Conservation (phyloP, 345 rosid species). For the Psidium guajava region DNA sequence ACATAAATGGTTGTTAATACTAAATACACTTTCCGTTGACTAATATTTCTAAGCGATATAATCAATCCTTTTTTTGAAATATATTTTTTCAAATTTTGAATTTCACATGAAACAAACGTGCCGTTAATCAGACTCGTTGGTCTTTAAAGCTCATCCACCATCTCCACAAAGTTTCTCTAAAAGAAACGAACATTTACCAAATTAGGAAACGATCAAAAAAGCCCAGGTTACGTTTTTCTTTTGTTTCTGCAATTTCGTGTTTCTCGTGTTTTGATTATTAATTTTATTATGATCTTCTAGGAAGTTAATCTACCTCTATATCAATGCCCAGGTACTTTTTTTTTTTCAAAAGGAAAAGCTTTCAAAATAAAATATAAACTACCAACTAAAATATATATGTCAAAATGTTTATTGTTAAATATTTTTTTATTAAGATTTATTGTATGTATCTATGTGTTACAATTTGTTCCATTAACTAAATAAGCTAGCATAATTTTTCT, state of each 20-base stretch:
- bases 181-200: background rate
- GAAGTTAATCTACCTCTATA: background rate
- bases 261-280: background rate
- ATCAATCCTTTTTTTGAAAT: no score
- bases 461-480: background rate
- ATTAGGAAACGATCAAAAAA: background rate
- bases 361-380: background rate
- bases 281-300: background rate
- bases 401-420: background rate
- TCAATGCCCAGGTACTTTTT: background rate
- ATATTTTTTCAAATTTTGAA: no score
- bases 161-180: background rate
- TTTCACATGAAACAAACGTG: no score
- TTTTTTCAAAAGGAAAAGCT: background rate
- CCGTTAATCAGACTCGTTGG: background rate
- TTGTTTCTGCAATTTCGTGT: background rate
- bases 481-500: background rate
- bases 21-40: no score
- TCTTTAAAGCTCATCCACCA: background rate
- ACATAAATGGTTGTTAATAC: no score
- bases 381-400: background rate
- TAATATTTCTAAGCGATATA: no score
- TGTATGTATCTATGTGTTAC: background rate
- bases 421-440: background rate
- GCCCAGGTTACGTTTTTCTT: background rate